Evolutionary conservation across 345 rosid species (phyloP), one percentile per base, ranked within the genome.

Genomic region (Gossypium bickii): DNA sequence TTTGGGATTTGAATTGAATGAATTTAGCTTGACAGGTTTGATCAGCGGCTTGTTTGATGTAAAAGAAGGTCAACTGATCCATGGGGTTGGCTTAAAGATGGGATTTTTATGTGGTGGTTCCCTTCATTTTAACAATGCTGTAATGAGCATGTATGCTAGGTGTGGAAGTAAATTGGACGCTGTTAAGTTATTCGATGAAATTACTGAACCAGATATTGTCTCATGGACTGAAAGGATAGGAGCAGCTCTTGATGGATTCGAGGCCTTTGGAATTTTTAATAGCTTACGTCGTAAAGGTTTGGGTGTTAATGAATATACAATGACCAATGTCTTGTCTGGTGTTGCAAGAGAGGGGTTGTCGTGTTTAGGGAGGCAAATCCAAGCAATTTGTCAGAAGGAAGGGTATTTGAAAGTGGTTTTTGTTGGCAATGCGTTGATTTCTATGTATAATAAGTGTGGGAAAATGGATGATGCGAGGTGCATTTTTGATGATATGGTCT

Each of bases 141-240:
- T 82, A 17, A 80, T 77, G 84, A 70, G 70, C 43, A 53, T 85
- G 88, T 81, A 82, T 51, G 71, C 22, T n/a, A 67, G 82, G 75
- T 80, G 75, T 55, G 80, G 80, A 22, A 66, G 67, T 59, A 76
- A 73, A 41, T 5, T 17, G 11, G 72, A 79, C 69, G 88, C 79
- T 18, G 45, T 79, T 74, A 79, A 73, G 65, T 2, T 72, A 83
- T 83, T 83, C 15, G 85, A 78, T 81, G 86, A 83, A 85, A 81
- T 85, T 79, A 12, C 79, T 51, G 76, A 83, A 1, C 86, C 85
- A 4, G 85, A 85, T 47, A 41, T 83, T 52, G 78, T 83, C 49
- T 85, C 85, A 55, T 85, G 85, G 82, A 75, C 84, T 1, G 85
- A 83, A 77, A 85, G 85, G 76, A 81, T 83, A 25, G 78, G 80